phyloP scores from a whole-genome alignment of 2,329 filamentous ascomycete species.

The Didymella segeticola region DNA sequence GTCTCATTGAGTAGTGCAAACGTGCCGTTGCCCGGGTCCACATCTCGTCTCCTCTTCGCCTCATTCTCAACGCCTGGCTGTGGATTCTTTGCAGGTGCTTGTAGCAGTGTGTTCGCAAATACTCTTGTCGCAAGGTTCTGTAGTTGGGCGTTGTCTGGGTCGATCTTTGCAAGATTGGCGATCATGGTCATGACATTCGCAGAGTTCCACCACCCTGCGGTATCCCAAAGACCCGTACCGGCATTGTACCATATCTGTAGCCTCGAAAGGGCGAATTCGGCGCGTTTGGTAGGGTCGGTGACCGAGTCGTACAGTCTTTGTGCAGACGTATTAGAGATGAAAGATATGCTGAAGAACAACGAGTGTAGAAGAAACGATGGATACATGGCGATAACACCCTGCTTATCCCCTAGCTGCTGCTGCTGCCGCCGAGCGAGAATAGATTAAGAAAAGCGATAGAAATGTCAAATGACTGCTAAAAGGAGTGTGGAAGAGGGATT shows the following conservation, averaged over 20 bases:
- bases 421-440: neutral
- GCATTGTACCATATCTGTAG: slow-evolving; percentile 69
- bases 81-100: slow-evolving; percentile 42
- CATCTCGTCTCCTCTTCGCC: slow-evolving; percentile 9
- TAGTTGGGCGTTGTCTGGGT: slow-evolving; percentile 39
- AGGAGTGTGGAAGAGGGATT: slow-evolving; percentile 1
- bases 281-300: slow-evolving; percentile 33
- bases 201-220: slow-evolving; percentile 76
- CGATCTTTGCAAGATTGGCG: slow-evolving; percentile 57
- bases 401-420: neutral
- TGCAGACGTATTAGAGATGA: slow-evolving; percentile 30
- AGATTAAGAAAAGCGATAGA: neutral
- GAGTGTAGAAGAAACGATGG: slow-evolving; percentile 18
- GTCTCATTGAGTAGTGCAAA: slow-evolving; percentile 15
- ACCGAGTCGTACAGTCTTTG: slow-evolving; percentile 23
- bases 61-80: slow-evolving; percentile 34
- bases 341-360: slow-evolving; percentile 19
- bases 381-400: slow-evolving; percentile 21
- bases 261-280: slow-evolving; percentile 47
- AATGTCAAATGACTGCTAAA: neutral
- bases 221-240: slow-evolving; percentile 67
- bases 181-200: slow-evolving; percentile 71
- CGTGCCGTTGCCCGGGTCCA: slow-evolving; percentile 15
- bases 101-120: slow-evolving; percentile 54
- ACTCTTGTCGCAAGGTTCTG: slow-evolving; percentile 47